These are phyloP conservation scores for Apiotrichum sp. DNA, from an alignment of 1,284 basidiomycete genomes.

Conservation along the genomic window DNA sequence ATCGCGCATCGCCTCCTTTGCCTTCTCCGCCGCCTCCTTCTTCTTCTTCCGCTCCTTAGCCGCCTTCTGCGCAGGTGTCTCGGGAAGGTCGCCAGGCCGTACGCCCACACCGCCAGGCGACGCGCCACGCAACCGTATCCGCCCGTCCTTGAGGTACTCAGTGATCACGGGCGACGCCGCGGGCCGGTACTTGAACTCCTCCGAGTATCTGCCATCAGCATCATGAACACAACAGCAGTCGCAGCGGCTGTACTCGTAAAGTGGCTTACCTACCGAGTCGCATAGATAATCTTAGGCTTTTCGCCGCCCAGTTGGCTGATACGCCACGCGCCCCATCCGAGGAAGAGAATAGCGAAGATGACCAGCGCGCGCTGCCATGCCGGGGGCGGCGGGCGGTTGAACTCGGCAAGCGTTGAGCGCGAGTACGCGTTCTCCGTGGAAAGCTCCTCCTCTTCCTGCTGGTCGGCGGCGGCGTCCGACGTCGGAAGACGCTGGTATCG, in stretches of 20 bases:
- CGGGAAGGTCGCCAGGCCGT: slow-evolving; percentile 35
- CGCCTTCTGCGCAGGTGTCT: slow-evolving; percentile 18
- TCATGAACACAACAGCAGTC: too few relatives aligned
- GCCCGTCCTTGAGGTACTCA: slow-evolving; percentile 44
- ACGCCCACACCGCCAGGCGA: slow-evolving; percentile 42
- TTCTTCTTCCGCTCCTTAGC: slow-evolving; percentile 1
- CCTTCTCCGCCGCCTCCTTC: slow-evolving; percentile 5
- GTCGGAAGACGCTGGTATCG: slow-evolving; percentile 16
- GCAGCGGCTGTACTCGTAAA: too few relatives aligned
- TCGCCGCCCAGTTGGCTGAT: slow-evolving; percentile 20
- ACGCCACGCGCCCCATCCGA: slow-evolving; percentile 34
- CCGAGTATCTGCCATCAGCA: slow-evolving; percentile 42
- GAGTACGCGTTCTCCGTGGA: slow-evolving; percentile 10
- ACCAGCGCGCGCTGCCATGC: slow-evolving; percentile 39
- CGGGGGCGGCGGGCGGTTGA: slow-evolving; percentile 39
- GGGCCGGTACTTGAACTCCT: slow-evolving; percentile 48
- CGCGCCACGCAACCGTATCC: slow-evolving; percentile 46
- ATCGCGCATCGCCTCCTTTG: slow-evolving; percentile 9
- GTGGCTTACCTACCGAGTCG: slow-evolving; percentile 35
- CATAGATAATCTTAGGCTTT: slow-evolving; percentile 44
- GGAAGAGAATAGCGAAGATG: slow-evolving; percentile 27
- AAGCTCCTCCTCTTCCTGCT: slow-evolving; percentile 7
- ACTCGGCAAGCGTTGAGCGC: slow-evolving; percentile 26
- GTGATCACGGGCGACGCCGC: slow-evolving; percentile 48
- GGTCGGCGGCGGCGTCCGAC: slow-evolving; percentile 3